phyloP scores from a whole-genome alignment of 1,284 basidiomycete species.

The Rugosomyces carneus region DNA sequence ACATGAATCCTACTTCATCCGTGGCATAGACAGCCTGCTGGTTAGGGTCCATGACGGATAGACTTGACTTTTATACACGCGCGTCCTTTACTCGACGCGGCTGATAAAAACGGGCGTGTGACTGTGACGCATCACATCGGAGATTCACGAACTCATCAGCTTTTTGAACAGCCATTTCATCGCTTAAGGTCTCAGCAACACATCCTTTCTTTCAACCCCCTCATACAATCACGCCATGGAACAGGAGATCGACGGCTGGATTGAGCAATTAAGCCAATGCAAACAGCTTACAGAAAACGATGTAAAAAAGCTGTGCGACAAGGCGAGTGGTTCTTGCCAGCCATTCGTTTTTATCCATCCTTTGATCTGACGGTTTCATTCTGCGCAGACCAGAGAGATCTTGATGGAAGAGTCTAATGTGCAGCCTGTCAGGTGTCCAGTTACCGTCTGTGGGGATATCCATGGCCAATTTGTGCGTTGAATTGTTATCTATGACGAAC shows the following conservation, averaged over 20 bases:
- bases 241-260: slow-evolving; percentile 90
- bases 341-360: slow-evolving; percentile 15
- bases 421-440: slow-evolving; percentile 95
- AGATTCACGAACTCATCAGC: slow-evolving; percentile 18
- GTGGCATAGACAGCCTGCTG: slow-evolving; percentile 80
- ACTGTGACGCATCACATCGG: slow-evolving; percentile 25
- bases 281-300: slow-evolving; percentile 96
- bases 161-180: slow-evolving; percentile 20
- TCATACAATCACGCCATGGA: slow-evolving; percentile 48
- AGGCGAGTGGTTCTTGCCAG: slow-evolving; percentile 49
- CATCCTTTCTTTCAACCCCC: slow-evolving; percentile 19
- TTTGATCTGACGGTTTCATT: slow-evolving; percentile 18
- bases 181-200: slow-evolving; percentile 21
- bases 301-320: slow-evolving; percentile 98
- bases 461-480: slow-evolving; percentile 97
- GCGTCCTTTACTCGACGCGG: slow-evolving; percentile 29
- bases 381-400: slow-evolving; percentile 85
- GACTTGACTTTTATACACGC: not conserved
- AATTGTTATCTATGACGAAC: slow-evolving; percentile 19
- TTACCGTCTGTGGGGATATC: slow-evolving; percentile 97
- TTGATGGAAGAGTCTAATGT: slow-evolving; percentile 98
- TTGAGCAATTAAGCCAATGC: slow-evolving; percentile 95
- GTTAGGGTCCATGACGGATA: slow-evolving; percentile 32
- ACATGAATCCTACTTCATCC: slow-evolving; percentile 64
- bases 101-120: slow-evolving; percentile 22